These are phyloP conservation scores for Geranium brycei DNA, from an alignment of 345 rosid genomes.

Conservation along the genomic window DNA sequence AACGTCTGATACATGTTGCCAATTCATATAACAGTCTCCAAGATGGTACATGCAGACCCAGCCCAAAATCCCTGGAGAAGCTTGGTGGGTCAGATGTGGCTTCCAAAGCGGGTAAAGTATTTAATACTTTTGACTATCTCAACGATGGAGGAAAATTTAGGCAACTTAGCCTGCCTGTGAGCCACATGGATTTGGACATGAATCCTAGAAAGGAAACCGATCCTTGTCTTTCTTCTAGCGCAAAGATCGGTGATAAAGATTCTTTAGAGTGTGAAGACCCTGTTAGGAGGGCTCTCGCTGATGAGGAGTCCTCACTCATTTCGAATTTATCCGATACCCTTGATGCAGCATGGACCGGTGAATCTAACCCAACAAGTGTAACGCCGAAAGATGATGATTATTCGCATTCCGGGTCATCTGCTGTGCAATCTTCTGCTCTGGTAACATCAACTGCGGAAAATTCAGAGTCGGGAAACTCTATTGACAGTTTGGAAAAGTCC, in stretches of 20 bases:
- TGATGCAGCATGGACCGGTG: slow-evolving; percentile 70
- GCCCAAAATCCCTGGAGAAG: slow-evolving; percentile 40
- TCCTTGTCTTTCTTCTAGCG: slow-evolving; percentile 18
- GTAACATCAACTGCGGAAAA: slow-evolving; percentile 13
- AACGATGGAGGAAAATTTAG: slow-evolving; percentile 26
- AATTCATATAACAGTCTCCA: slow-evolving; percentile 27
- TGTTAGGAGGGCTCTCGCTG: slow-evolving; percentile 30
- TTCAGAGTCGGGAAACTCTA: slow-evolving; percentile 12
- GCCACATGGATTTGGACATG: slow-evolving; percentile 18
- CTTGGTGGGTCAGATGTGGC: slow-evolving; percentile 30
- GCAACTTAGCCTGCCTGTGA: slow-evolving; percentile 14
- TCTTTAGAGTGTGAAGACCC: slow-evolving; percentile 29
- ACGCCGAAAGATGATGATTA: slow-evolving; percentile 19
- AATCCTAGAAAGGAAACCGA: slow-evolving; percentile 24
- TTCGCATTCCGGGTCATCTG: slow-evolving; percentile 17
- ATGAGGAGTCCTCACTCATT: slow-evolving; percentile 32
- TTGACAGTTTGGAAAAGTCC: slow-evolving; percentile 16
- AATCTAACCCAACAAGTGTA: slow-evolving; percentile 26
- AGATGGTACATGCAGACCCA: slow-evolving; percentile 23
- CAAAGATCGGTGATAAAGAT: slow-evolving; percentile 20
- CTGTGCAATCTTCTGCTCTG: background rate
- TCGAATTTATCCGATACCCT: slow-evolving; percentile 55
- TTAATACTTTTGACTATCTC: slow-evolving; percentile 28
- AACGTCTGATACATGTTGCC: slow-evolving; percentile 47
- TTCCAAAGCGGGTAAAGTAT: slow-evolving; percentile 23